Conservation (phyloP, 1,139 yeast species). For the Pichia terricola region DNA sequence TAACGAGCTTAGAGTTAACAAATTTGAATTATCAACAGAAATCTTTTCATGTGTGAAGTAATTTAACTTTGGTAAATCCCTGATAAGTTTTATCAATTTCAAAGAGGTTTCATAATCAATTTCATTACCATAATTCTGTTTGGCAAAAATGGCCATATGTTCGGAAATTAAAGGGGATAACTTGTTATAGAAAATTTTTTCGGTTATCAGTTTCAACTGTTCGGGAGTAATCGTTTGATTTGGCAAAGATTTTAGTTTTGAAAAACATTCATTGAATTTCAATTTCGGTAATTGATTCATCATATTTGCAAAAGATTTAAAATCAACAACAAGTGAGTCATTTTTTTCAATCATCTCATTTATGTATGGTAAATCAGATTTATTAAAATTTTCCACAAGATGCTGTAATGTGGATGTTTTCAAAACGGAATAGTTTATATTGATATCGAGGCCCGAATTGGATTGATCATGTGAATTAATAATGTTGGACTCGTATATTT, state of each 20-base stretch:
- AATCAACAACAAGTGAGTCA: conserved; percentile 21
- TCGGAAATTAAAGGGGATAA: conserved; percentile 19
- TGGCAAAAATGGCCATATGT: conserved; percentile 20
- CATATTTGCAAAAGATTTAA: conserved; percentile 27
- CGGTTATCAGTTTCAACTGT: conserved; percentile 26
- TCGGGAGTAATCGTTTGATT: conserved; percentile 18
- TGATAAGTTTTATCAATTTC: conserved; percentile 31
- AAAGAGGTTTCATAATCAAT: conserved; percentile 33
- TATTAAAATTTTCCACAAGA: conserved; percentile 5
- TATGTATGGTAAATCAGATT: conserved; percentile 8
- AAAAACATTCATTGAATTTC: conserved; percentile 20
- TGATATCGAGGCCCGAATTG: not conserved
- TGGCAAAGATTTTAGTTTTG: conserved; percentile 2
- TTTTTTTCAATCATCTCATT: conserved; percentile 6
- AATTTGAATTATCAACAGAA: conserved; percentile 9
- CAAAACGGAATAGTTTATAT: not conserved
- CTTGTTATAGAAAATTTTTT: conserved; percentile 25
- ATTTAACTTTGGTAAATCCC: conserved; percentile 36
- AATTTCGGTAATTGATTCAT: conserved; percentile 18
- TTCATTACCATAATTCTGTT: conserved; percentile 15
- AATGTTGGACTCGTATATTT: conserved; percentile 26
- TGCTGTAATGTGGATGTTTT: not conserved
- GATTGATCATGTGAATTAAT: not conserved
- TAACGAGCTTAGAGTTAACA: conserved; percentile 4
- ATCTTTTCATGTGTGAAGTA: conserved; percentile 46